Base-by-base conservation (phyloP, 768 basidiomycete genomes). In the Suillus discolor region DNA sequence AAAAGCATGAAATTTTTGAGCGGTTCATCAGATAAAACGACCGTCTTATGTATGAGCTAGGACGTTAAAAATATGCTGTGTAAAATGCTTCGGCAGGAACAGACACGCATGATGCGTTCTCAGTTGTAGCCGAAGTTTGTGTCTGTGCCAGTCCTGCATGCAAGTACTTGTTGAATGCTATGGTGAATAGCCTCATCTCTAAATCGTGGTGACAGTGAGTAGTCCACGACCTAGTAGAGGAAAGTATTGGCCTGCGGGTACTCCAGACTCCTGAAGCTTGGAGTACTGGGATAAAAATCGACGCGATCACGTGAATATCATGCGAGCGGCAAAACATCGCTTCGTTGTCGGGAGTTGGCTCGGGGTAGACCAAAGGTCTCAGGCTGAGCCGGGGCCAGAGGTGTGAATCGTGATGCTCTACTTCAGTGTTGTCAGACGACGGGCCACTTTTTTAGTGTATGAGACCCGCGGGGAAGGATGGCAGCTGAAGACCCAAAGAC, bases 1-100 rank as follows among this genome's bases (percentile, higher is more conserved):
- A 41, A 18, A 44, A 51, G 45, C 23, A 61, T 23, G 51, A 4
- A 28, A 34, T 20, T n/a, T 18, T 49, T 57, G 51, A 25, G 59
- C 60, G 13, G 15, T 13, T 59, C 6, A 34, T 38, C 11, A 38
- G 15, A n/a, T 25, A 25, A 36, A 4, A 28, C 28, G 25, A 8
- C 25, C 39, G 42, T 47, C 61, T 68, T 73, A 71, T 70, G 63
- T 65, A 64, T 44, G 16, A n/a, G 38, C n/a, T 44, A 60, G 57
- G 18, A 23, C 11, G 53, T 44, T 44, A 65, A 71, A 69, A 66
- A 63, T 64, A 71, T 55, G 25, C 7, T 60, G 41, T 59, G 55
- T 54, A 68, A 63, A 67, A 45, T 42, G 38, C 34, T 51, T 65
- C 51, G 57, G 25, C 47, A 42, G 55, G 51, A 3, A 55, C 15